phyloP scores from a whole-genome alignment of 108 stramenopile species.

The Seminavis robusta region DNA sequence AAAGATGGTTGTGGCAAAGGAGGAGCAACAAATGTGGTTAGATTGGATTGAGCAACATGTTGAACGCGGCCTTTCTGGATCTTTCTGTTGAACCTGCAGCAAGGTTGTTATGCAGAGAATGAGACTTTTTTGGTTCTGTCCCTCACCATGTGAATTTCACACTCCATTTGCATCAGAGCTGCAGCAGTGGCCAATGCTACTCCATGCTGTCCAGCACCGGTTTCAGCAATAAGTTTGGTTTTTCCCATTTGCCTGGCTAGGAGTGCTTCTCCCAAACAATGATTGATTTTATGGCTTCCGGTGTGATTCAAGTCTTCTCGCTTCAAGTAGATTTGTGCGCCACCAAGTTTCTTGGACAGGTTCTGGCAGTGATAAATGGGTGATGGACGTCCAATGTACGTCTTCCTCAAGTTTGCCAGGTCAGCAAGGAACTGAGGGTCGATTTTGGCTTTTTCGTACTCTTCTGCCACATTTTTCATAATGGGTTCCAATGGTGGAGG shows the following conservation, averaged over 20 bases:
- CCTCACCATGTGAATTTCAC: conserved; percentile 95
- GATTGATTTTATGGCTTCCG: conserved; percentile 96
- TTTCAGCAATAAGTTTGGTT: conserved; percentile 93
- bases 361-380: conserved; percentile 85
- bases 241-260: conserved; percentile 92
- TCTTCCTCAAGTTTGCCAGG: conserved; percentile 72
- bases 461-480: conserved; percentile 86
- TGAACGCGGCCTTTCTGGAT: too few relatives aligned
- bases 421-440: conserved; percentile 90
- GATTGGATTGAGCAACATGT: not conserved
- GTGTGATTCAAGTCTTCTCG: conserved; percentile 95
- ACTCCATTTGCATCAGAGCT: conserved; percentile 88
- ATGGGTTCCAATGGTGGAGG: conserved; percentile 89
- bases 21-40: conserved; percentile 18
- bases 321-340: conserved; percentile 91
- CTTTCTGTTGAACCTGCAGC: too few relatives aligned
- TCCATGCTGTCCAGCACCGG: conserved; percentile 95
- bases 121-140: conserved; percentile 92
- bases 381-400: conserved; percentile 90
- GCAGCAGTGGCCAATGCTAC: conserved; percentile 93
- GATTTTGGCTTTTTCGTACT: conserved; percentile 78
- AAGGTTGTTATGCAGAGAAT: too few relatives aligned
- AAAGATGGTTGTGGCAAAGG: too few relatives aligned
- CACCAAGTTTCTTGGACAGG: conserved; percentile 78
- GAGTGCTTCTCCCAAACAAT: conserved; percentile 92